A percentile compares a stretch with the other conserved stretches of the same genome.
phyloP scores from a whole-genome alignment of 2,329 filamentous ascomycete genomes.

The Cadophora sp. region DNA sequence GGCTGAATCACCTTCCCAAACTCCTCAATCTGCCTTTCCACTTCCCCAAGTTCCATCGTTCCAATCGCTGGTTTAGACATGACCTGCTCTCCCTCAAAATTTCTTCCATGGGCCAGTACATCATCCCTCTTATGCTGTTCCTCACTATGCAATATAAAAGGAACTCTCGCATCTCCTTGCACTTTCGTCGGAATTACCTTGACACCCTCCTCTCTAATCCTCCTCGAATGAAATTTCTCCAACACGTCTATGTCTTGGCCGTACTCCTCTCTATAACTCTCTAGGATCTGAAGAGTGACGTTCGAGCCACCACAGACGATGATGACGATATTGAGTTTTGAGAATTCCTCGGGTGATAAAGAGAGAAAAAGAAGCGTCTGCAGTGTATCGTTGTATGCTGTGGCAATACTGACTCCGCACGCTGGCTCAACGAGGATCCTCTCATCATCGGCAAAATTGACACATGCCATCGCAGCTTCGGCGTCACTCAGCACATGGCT shows the following conservation, averaged over 20 bases:
- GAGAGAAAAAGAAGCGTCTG: conserved; percentile 63
- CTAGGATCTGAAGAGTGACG: conserved; percentile 67
- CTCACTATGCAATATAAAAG: conserved; percentile 21
- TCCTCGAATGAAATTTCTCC: conserved; percentile 15
- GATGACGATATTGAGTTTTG: conserved; percentile 76
- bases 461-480: conserved; percentile 80
- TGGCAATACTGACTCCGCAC: conserved; percentile 81
- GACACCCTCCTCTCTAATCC: conserved; percentile 8
- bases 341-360: conserved; percentile 62
- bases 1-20: conserved; percentile 22
- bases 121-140: conserved; percentile 16
- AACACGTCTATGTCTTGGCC: conserved; percentile 20
- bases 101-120: conserved; percentile 1
- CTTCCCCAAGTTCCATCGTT: conserved; percentile 15
- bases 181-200: not conserved
- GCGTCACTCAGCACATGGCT: conserved; percentile 64
- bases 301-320: conserved; percentile 83
- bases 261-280: conserved; percentile 54
- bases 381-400: conserved; percentile 69
- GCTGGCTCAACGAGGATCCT: conserved; percentile 81
- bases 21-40: conserved; percentile 19
- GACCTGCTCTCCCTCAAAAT: conserved; percentile 13
- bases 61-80: conserved; percentile 4
- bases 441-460: conserved; percentile 82
- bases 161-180: not conserved